Conservation (phyloP, 129 eudicot species). For the Calendula officinalis region DNA sequence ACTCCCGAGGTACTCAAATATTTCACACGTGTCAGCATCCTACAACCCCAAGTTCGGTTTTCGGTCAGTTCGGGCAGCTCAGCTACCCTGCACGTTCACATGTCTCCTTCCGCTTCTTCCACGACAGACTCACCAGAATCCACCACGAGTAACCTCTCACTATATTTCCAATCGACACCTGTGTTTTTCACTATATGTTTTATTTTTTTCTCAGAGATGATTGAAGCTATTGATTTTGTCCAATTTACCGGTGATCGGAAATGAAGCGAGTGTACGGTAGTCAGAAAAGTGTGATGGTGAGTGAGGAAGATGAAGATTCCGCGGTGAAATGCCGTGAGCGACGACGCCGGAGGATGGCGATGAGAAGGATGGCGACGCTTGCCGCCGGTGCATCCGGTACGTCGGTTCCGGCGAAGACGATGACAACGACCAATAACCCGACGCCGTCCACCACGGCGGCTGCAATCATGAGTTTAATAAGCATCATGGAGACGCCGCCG, state of each 20-base stretch:
- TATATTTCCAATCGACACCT: conserved; percentile 18
- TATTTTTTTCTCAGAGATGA: background rate
- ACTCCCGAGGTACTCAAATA: background rate
- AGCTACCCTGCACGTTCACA: conserved; percentile 11
- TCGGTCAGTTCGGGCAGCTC: conserved; percentile 14
- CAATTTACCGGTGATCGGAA: background rate
- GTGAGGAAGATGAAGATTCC: conserved; percentile 15
- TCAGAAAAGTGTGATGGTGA: conserved; percentile 14
- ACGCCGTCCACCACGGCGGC: background rate
- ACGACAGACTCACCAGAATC: conserved; percentile 1
- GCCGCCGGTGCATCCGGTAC: background rate
- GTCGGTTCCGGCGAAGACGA: background rate
- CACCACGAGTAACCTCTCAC: conserved; percentile 7
- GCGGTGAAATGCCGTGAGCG: conserved; percentile 43
- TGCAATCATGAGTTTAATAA: background rate
- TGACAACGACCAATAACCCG: background rate
- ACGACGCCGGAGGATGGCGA: conserved; percentile 47
- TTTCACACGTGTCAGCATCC: conserved; percentile 21
- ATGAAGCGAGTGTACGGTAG: conserved; percentile 19
- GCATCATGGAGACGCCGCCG: background rate
- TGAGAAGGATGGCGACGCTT: conserved; percentile 26
- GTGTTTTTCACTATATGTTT: background rate
- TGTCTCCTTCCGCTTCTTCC: conserved; percentile 4
- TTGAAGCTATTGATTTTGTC: background rate
- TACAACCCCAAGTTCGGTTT: background rate